These are phyloP conservation scores for Blastobotrys illinoisensis DNA, from an alignment of 1,139 yeast species.

Conservation along the genomic window DNA sequence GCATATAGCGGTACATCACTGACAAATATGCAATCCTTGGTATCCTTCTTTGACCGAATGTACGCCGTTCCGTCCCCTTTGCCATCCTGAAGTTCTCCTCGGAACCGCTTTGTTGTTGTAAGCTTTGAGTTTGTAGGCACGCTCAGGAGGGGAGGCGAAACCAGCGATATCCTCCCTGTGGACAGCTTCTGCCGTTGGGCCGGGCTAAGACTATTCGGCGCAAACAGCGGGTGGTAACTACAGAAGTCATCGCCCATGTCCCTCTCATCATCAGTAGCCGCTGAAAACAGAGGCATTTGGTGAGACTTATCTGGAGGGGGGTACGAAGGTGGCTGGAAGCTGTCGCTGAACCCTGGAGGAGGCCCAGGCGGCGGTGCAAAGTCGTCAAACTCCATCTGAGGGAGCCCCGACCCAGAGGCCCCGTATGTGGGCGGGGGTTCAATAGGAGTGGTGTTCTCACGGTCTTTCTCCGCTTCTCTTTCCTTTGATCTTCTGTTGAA, in stretches of 20 bases:
- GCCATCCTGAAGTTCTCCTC: constrained; percentile 19
- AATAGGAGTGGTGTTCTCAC: not conserved
- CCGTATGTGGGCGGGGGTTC: constrained; percentile 2
- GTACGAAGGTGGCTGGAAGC: constrained; percentile 15
- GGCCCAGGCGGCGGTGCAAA: constrained; percentile 10
- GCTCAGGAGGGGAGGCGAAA: constrained; percentile 19
- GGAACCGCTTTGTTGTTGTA: constrained; percentile 18
- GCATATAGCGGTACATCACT: constrained; percentile 21
- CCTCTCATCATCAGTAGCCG: constrained; percentile 22
- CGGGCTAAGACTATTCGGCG: constrained; percentile 11
- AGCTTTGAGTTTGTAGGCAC: constrained; percentile 13
- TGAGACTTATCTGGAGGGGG: constrained; percentile 17
- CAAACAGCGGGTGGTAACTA: constrained; percentile 14
- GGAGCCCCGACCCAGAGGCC: constrained; percentile 12
- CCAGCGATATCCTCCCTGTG: constrained; percentile 12
- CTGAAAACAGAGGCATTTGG: constrained; percentile 18
- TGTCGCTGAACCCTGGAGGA: constrained; percentile 6
- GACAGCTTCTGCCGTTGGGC: constrained; percentile 6
- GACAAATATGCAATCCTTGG: constrained; percentile 21
- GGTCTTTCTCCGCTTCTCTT: constrained; percentile 4
- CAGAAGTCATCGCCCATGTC: constrained; percentile 22
- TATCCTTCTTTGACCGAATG: constrained; percentile 16
- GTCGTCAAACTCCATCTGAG: constrained; percentile 7
- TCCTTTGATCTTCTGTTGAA: constrained; percentile 8
- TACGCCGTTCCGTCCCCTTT: constrained; percentile 16